Conservation (phyloP, 257 asterid species). For the Solanum medicagineum region DNA sequence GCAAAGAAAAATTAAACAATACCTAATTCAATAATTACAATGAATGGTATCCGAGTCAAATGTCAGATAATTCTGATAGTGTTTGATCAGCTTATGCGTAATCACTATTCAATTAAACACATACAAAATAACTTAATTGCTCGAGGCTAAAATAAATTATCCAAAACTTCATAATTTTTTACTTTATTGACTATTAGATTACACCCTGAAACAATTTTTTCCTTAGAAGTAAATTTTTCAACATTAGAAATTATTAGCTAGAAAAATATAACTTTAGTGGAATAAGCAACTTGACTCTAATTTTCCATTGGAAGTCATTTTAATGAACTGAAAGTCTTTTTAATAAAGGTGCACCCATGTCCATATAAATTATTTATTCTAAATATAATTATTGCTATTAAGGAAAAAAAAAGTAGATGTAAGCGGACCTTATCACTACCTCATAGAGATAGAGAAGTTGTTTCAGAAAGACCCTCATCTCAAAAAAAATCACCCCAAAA, state of each 20-base stretch:
- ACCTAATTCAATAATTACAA: no score
- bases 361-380: background rate
- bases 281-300: background rate
- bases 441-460: no score
- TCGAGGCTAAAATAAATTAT: background rate
- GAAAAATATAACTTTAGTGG: background rate
- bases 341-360: background rate
- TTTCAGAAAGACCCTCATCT: no score
- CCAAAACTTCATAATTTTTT: rapidly evolving
- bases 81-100: background rate
- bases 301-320: background rate
- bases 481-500: no score
- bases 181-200: background rate
- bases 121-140: background rate
- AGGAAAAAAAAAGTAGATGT: background rate
- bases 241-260: background rate
- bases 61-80: background rate
- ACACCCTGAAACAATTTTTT: background rate
- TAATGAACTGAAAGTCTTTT: background rate
- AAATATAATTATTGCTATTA: background rate
- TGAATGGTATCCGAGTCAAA: background rate
- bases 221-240: background rate
- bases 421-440: no score
- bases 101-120: background rate
- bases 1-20: no score